Evolutionary conservation across 169 alveolate genomes (phyloP).

Genomic region (Eimeria falciformis): DNA sequence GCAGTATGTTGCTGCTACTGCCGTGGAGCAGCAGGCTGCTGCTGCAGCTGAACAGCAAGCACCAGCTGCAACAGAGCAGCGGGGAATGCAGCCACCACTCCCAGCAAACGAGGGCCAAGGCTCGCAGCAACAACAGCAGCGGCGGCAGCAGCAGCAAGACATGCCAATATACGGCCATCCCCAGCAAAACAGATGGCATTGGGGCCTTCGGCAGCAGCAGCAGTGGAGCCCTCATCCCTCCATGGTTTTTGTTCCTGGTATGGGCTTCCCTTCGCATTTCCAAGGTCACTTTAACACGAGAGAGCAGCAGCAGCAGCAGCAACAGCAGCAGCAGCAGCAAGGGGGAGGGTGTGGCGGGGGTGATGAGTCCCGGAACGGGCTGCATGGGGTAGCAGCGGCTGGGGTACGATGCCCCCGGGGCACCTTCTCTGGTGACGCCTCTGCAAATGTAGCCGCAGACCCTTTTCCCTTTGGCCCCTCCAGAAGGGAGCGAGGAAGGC

Average conservation of each 20-base stretch:
- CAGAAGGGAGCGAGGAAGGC: not conserved
- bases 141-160: not conserved
- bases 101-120: not conserved
- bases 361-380: not conserved
- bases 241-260: not conserved
- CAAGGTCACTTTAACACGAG: not conserved
- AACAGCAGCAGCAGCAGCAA: constrained; percentile 16
- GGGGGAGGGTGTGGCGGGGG: not conserved
- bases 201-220: constrained; percentile 2
- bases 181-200: not conserved
- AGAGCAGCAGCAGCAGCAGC: constrained; percentile 17
- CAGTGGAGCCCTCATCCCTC: constrained; percentile 19
- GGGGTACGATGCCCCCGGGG: not conserved
- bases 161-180: not conserved
- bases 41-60: not conserved
- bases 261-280: not conserved
- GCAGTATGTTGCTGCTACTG: not conserved
- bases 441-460: constrained; percentile 6
- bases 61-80: no score
- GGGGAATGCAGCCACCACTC: not conserved
- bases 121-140: constrained; percentile 44
- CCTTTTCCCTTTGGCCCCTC: constrained; percentile 19
- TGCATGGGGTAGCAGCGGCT: not conserved
- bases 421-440: not conserved
- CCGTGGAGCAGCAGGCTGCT: no score